Percentiles rank a stretch among this genome's conserved stretches.
These are phyloP conservation scores for Phlyctochytrium bullatum DNA, from an alignment of 192 early-diverging fungal genomes.

Conservation along the genomic window DNA sequence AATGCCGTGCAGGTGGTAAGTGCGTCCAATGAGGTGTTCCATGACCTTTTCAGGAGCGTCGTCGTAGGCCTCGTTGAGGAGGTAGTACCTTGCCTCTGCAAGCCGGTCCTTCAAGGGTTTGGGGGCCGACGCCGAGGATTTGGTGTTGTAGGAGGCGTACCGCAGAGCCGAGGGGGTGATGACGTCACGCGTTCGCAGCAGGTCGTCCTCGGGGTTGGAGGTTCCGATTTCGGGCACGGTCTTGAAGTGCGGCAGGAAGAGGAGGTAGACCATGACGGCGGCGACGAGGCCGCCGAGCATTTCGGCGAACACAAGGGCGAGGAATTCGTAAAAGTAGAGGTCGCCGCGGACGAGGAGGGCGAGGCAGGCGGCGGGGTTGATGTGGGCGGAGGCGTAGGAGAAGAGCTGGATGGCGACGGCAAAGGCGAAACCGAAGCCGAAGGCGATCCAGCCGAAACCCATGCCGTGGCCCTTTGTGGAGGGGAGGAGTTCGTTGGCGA, in stretches of 20 bases:
- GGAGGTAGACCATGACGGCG: constrained; percentile 19
- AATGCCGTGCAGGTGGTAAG: constrained; percentile 15
- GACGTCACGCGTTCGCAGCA: constrained; percentile 20
- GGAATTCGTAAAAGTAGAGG: constrained; percentile 15
- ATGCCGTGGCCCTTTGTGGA: constrained; percentile 30
- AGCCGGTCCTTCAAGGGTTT: constrained; percentile 2
- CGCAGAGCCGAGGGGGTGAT: constrained; percentile 23
- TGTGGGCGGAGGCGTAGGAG: constrained; percentile 22
- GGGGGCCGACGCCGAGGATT: neutral
- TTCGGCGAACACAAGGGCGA: constrained; percentile 21
- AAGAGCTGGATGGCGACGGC: constrained; percentile 29
- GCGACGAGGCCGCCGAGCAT: constrained; percentile 25
- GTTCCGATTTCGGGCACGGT: constrained; percentile 18
- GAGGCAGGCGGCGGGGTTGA: constrained; percentile 18
- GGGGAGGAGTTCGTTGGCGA: constrained; percentile 33
- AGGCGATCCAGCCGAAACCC: constrained; percentile 27
- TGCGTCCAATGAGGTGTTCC: constrained; percentile 21
- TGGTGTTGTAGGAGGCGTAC: constrained; percentile 26
- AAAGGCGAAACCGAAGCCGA: constrained; percentile 29
- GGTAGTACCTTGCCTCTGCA: constrained; percentile 25
- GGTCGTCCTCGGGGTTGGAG: constrained; percentile 6
- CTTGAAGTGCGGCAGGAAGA: constrained; percentile 29
- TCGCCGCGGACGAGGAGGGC: constrained; percentile 1
- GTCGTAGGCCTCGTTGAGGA: constrained; percentile 12
- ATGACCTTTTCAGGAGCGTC: constrained; percentile 18